phyloP scores from a whole-genome alignment of 768 basidiomycete species.

The Boletus rex-veris region DNA sequence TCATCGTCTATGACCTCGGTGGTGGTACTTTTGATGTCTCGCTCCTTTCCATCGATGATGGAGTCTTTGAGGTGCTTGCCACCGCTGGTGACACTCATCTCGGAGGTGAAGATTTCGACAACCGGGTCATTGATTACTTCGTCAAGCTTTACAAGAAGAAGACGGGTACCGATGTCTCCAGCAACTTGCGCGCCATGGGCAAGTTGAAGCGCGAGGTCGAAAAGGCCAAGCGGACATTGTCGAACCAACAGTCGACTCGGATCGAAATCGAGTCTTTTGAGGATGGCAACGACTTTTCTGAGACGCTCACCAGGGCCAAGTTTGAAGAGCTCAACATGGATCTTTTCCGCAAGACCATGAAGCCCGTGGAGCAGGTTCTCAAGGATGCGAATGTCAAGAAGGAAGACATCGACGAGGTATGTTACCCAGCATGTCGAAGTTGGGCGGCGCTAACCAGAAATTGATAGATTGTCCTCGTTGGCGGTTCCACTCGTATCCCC shows the following conservation, averaged over 20 bases:
- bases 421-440: constrained; percentile 6
- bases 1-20: constrained; percentile 85
- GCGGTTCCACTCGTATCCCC: constrained; percentile 98
- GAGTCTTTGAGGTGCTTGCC: constrained; percentile 86
- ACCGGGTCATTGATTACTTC: constrained; percentile 87
- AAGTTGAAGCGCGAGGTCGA: constrained; percentile 93
- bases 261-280: constrained; percentile 97
- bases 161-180: not conserved
- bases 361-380: constrained; percentile 97
- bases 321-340: constrained; percentile 99
- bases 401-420: constrained; percentile 88
- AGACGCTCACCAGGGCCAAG: constrained; percentile 96
- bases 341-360: constrained; percentile 99
- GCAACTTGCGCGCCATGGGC: constrained; percentile 78
- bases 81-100: constrained; percentile 94
- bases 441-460: not conserved
- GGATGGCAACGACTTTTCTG: constrained; percentile 94
- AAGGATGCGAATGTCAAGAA: constrained; percentile 99
- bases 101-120: constrained; percentile 95
- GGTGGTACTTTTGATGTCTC: constrained; percentile 96
- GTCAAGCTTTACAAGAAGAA: constrained; percentile 72
- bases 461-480: constrained; percentile 77
- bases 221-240: constrained; percentile 92
- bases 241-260: constrained; percentile 83
- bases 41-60: constrained; percentile 90